Conservation (phyloP, 352 stramenopile genomes). For the Thalassiosira ordinaria region DNA sequence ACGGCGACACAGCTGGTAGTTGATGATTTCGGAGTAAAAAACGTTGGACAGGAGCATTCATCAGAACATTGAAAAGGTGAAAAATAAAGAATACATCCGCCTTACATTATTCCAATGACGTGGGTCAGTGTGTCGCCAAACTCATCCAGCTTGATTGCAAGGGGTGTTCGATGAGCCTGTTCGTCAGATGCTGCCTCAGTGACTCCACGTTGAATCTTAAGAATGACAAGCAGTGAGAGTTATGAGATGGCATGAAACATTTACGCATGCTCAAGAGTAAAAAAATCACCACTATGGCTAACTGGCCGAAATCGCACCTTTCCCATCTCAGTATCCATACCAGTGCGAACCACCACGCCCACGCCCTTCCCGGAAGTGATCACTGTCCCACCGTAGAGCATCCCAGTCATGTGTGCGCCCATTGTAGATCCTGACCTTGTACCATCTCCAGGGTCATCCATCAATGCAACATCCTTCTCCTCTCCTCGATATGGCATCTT, state of each 20-base stretch:
- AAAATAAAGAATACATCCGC: too few relatives aligned
- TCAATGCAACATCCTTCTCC: conserved; percentile 18
- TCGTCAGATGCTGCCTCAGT: conserved; percentile 89
- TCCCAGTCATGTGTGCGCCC: conserved; percentile 85
- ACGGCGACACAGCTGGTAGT: conserved; percentile 95
- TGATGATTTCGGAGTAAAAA: too few relatives aligned
- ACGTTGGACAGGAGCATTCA: too few relatives aligned
- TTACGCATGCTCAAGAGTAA: too few relatives aligned
- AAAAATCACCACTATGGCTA: too few relatives aligned
- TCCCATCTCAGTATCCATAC: conserved; percentile 98
- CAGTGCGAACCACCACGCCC: conserved; percentile 94
- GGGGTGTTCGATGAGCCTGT: conserved; percentile 94
- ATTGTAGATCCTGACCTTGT: conserved; percentile 43
- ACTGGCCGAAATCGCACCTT: too few relatives aligned
- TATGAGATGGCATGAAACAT: too few relatives aligned
- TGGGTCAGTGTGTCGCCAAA: conserved; percentile 96
- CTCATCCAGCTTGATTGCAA: conserved; percentile 98
- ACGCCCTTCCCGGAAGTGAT: conserved; percentile 94
- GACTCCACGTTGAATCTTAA: conserved; percentile 82
- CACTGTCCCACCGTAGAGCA: conserved; percentile 97
- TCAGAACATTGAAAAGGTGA: too few relatives aligned
- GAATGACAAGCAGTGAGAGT: background rate
- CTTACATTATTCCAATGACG: conserved; percentile 98
- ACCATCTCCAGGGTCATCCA: conserved; percentile 90
- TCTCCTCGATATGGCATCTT: conserved; percentile 49